Percentiles rank a stretch among this genome's conserved stretches.
These are phyloP conservation scores for Tetrahymena thermophila DNA, from an alignment of 73 alveolate genomes.

Conservation along the genomic window DNA sequence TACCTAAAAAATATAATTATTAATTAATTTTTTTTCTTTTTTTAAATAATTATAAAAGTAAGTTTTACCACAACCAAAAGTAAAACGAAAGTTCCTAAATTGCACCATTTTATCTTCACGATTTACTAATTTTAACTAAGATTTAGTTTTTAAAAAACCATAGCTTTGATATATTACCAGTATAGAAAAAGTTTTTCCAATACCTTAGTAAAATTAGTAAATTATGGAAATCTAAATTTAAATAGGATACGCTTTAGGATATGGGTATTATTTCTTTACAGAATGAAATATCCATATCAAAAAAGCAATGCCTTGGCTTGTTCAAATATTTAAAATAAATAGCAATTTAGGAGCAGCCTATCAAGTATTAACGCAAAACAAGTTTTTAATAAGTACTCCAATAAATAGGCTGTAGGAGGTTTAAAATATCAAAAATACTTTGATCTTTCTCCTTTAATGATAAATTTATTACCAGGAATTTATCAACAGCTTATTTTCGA, in stretches of 20 bases:
- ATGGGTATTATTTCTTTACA: background rate
- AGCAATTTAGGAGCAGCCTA: background rate
- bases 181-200: background rate
- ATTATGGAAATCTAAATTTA: background rate
- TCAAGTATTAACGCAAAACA: background rate
- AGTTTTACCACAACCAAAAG: background rate
- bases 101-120: background rate
- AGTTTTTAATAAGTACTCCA: background rate
- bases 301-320: background rate
- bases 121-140: background rate
- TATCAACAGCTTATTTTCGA: background rate
- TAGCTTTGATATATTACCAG: background rate
- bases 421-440: background rate
- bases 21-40: background rate
- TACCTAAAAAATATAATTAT: background rate
- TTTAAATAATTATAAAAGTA: background rate
- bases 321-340: background rate
- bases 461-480: background rate
- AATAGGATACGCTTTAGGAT: background rate
- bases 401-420: background rate
- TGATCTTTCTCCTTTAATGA: background rate
- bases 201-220: background rate
- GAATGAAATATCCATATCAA: background rate
- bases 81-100: background rate
- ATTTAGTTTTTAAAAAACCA: background rate